Evolutionary conservation across 1,139 yeast species (phyloP).

Genomic region (Yamadazyma diospyri): DNA sequence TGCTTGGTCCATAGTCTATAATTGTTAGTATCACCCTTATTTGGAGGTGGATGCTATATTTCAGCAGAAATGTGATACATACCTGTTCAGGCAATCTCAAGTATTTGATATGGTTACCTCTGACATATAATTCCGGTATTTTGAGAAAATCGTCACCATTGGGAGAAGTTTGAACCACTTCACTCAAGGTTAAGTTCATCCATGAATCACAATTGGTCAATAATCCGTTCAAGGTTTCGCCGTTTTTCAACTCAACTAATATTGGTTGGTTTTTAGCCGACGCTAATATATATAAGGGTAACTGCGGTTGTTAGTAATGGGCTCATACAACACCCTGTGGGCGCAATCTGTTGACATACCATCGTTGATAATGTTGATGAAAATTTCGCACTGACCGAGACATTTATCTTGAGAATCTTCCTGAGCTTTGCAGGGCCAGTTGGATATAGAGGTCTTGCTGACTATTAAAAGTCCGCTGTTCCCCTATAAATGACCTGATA

Average conservation of each 20-base stretch:
- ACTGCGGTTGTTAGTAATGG: slow-evolving; percentile 31
- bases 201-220: slow-evolving; percentile 86
- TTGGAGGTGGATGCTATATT: no score
- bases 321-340: no score
- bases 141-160: slow-evolving; percentile 66
- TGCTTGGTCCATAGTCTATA: slow-evolving; percentile 72
- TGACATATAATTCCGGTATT: slow-evolving; percentile 74
- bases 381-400: slow-evolving; percentile 9
- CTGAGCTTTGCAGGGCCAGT: no score
- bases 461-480: no score
- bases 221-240: slow-evolving; percentile 85
- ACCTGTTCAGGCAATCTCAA: slow-evolving; percentile 44
- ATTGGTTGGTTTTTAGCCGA: slow-evolving; percentile 89
- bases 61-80: slow-evolving; percentile 12
- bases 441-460: no score
- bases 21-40: slow-evolving; percentile 13
- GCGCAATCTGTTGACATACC: slow-evolving; percentile 8
- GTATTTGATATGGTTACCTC: slow-evolving; percentile 69
- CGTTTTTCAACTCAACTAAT: slow-evolving; percentile 87
- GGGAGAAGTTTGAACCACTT: slow-evolving; percentile 73
- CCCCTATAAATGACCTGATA: no score
- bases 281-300: slow-evolving; percentile 85
- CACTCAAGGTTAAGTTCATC: slow-evolving; percentile 87
- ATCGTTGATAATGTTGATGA: slow-evolving; percentile 9
- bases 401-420: no score